Evolutionary conservation across 139 green algal species (phyloP), one percentile per base, ranked within the genome.

Genomic region (Micractinium sp.): DNA sequence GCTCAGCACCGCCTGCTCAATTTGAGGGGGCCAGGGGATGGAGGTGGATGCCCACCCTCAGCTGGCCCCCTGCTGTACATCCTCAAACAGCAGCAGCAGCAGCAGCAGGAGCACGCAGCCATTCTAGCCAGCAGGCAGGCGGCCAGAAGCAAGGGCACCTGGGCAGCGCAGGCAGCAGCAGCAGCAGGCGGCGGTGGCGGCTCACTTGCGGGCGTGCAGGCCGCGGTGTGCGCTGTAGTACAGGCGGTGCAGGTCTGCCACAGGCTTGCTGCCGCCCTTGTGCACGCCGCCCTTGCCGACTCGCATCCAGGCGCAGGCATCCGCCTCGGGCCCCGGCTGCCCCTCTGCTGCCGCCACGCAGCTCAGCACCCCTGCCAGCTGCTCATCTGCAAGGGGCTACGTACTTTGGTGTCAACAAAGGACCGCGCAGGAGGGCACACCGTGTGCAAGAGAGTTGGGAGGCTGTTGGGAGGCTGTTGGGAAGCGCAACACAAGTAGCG

Each of bases 161-260:
- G 47, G 47, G 47, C 47, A 9, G 47, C 47, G 47, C 7, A 56
- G 47, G 47, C 47, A 56, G 47, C 47, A 56, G 47, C 47, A 9
- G 47, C 47, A 56, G 47, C 7, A 5, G 47, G 47, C 47, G 47
- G 67, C 67, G 23, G 67, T 9, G 47, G 47, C 47, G 9, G 47
- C 74, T 80, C 56, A 86, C 81, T 41, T 47, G 81, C 81, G 81
- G 53, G 81, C 56, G 81, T 86, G 81, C 56, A 86, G 81, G 81
- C 60, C 81, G 29, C 81, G 66, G 81, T 86, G 81, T 0, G 33
- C n/a, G 16, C 56, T 56, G 22, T 86, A 86, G 81, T 86, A 86
- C n/a, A 86, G 56, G 13, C 60, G 81, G 53, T 85, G 80, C 80
- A 74, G 2, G 53, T 85, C 80, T 38, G 80, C 27, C 53, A 85